These are phyloP conservation scores for Claviceps maximensis DNA, from an alignment of 2,329 filamentous ascomycete species.

Conservation along the genomic window DNA sequence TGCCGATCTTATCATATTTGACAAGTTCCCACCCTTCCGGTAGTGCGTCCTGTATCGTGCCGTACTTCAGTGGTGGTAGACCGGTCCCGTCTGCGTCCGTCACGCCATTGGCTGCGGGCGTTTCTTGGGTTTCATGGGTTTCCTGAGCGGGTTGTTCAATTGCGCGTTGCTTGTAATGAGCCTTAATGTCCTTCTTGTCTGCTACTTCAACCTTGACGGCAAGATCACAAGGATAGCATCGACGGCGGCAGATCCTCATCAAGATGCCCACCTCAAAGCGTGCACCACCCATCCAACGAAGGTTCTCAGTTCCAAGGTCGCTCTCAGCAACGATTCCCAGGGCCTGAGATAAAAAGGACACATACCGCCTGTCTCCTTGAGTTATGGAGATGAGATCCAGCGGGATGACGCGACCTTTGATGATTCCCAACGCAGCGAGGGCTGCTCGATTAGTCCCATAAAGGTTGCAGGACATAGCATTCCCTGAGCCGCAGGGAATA, in stretches of 20 bases:
- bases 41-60: conserved; percentile 64
- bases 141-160: conserved; percentile 16
- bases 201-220: conserved; percentile 72
- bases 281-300: conserved; percentile 83
- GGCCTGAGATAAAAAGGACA: conserved; percentile 85
- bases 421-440: conserved; percentile 65
- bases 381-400: conserved; percentile 82
- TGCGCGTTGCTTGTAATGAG: conserved; percentile 49
- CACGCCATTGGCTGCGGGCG: neutral
- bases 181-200: conserved; percentile 59
- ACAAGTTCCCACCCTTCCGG: conserved; percentile 65
- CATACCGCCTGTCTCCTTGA: conserved; percentile 56
- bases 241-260: conserved; percentile 61
- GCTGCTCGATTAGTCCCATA: conserved; percentile 67
- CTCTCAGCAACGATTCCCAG: conserved; percentile 82
- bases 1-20: conserved; percentile 67
- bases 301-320: conserved; percentile 77
- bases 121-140: neutral
- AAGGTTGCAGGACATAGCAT: conserved; percentile 83
- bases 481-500: conserved; percentile 85
- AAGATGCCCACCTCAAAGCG: conserved; percentile 80
- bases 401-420: conserved; percentile 77
- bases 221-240: conserved; percentile 77
- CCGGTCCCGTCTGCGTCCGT: conserved; percentile 27
- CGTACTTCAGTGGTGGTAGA: conserved; percentile 64